Evolutionary conservation across 768 basidiomycete species (phyloP).

Genomic region (Agrocybe praecox): DNA sequence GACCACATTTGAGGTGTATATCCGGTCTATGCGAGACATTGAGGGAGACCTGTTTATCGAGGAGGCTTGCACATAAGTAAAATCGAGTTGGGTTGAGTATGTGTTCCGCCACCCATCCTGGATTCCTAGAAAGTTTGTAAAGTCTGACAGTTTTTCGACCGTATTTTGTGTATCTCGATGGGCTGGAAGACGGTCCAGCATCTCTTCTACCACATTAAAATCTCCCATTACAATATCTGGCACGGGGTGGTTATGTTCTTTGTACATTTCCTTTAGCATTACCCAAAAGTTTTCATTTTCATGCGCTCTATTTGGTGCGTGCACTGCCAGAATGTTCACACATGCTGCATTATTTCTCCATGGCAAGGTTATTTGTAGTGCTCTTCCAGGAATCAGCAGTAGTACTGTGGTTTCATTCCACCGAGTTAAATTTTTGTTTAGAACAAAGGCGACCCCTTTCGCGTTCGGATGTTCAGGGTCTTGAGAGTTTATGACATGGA

Average conservation of each 20-base stretch:
- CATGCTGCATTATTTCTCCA: slow-evolving; percentile 17
- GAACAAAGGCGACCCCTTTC: slow-evolving; percentile 27
- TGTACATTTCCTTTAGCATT: neutral
- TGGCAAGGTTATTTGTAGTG: slow-evolving; percentile 8
- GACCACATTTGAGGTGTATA: slow-evolving; percentile 25
- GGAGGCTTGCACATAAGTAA: slow-evolving; percentile 25
- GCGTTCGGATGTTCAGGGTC: slow-evolving; percentile 19
- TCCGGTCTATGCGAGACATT: slow-evolving; percentile 36
- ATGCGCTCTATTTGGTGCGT: slow-evolving; percentile 31
- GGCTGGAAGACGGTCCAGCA: slow-evolving; percentile 34
- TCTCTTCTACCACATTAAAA: slow-evolving; percentile 42
- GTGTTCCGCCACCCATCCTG: slow-evolving; percentile 34
- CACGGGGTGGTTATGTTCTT: neutral
- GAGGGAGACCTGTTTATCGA: neutral
- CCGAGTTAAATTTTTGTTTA: slow-evolving; percentile 29
- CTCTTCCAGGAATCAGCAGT: slow-evolving; percentile 30
- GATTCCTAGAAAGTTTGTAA: slow-evolving; percentile 20
- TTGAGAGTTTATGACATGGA: slow-evolving; percentile 18
- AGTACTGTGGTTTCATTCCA: slow-evolving; percentile 2
- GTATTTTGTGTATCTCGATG: slow-evolving; percentile 12
- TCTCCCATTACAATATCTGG: slow-evolving; percentile 41
- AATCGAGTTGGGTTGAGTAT: slow-evolving; percentile 20
- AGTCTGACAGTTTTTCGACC: slow-evolving; percentile 12
- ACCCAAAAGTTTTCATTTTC: slow-evolving; percentile 13
- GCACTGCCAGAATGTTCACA: slow-evolving; percentile 32